Evolutionary conservation across 2,329 filamentous ascomycete genomes (phyloP), one percentile per base, ranked within the genome.

Genomic region (Rutstroemia sp.): DNA sequence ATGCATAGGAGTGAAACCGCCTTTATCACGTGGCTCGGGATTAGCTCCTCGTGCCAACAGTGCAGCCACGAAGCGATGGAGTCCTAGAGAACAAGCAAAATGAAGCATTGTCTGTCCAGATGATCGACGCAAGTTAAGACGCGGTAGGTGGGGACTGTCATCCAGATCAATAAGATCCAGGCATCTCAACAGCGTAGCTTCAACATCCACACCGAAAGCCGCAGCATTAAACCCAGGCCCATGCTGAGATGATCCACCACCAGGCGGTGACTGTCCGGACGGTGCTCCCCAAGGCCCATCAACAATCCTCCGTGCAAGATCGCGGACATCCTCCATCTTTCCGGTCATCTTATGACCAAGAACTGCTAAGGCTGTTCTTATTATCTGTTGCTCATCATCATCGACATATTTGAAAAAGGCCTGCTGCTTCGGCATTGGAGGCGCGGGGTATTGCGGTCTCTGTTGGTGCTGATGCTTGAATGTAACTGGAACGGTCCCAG

Each of bases 71-170:
- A 95, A 86, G 48, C 87, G 81, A 60, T 85, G 81, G 63, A 90
- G 80, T 5, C 89, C 89, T 12, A 92, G 73, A 8, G 87, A 87
- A 63, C 84, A 88, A 2, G 88, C 88, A 60, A 92, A 76, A 65
- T 94, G 89, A 59, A 95, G 78, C 78, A 95, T 86, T 1, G 87
- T 90, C 67, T 92, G 88, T 0, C 89, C 89, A 12, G 83, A 88
- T 1, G 80, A 72, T 63, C 75, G 73, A 57, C 78, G 79, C 51
- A 86, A 73, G 66, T 94, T 88, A 60, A 88, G 81, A 25, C 79
- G 80, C 14, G 87, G 81, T 63, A 79, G 78, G 60, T 86, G 78
- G 4, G 84, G 79, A 66, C 81, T 89, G 63, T 91, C 86, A 67
- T 90, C 86, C 25, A 90, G 75, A 68, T 92, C 88, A 65, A 92